Percentiles rank a stretch among this genome's conserved stretches.
Evolutionary conservation across 129 eudicot species (phyloP).

Genomic region (Oenanthe sinensis): DNA sequence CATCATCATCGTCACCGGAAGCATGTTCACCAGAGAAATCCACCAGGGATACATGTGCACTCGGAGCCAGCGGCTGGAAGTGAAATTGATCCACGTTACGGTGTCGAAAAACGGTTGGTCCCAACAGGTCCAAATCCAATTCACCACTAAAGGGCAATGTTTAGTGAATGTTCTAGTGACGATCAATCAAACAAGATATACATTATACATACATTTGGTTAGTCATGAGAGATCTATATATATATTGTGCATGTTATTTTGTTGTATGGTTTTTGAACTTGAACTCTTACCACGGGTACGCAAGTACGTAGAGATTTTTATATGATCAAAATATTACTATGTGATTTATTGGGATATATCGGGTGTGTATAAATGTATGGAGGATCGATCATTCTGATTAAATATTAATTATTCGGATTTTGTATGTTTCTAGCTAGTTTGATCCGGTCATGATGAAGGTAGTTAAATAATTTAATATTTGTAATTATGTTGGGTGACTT

Average conservation of each 20-base stretch:
- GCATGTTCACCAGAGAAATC: not conserved
- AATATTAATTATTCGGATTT: not conserved
- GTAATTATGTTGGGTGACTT: conserved; percentile 1
- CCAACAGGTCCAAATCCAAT: conserved; percentile 90
- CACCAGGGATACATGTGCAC: not conserved
- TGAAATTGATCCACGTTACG: conserved; percentile 55
- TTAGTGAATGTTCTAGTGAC: not conserved
- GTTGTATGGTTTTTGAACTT: conserved; percentile 20
- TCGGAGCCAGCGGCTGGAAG: conserved; percentile 9
- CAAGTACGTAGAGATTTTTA: no score
- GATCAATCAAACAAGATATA: not conserved
- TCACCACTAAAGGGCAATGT: conserved; percentile 37
- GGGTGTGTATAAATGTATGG: conserved; percentile 12
- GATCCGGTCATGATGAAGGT: not conserved
- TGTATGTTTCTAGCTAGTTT: conserved; percentile 16
- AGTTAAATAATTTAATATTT: conserved; percentile 11
- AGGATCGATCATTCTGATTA: not conserved
- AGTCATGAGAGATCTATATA: not conserved
- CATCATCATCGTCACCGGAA: conserved; percentile 14
- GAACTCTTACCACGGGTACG: not conserved
- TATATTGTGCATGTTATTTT: conserved; percentile 8
- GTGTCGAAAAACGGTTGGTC: conserved; percentile 62
- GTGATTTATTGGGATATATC: not conserved
- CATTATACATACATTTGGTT: conserved; percentile 7
- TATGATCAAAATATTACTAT: not conserved